These are phyloP conservation scores for Wickerhamomyces bovis DNA, from an alignment of 805 yeast genomes.

Conservation along the genomic window DNA sequence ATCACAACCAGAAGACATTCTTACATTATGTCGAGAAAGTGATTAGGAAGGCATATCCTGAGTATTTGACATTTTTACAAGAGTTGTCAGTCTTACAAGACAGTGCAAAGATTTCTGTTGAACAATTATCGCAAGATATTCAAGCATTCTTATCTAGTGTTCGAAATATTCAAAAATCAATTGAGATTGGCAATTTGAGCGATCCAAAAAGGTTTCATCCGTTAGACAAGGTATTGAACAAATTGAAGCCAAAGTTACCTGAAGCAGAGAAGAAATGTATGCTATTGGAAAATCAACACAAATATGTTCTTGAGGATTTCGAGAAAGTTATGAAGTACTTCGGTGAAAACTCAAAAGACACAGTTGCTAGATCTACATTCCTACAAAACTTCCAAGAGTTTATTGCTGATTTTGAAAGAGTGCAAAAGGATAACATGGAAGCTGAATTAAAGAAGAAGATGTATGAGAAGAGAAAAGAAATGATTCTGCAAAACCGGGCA, in stretches of 20 bases:
- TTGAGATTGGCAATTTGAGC: slow-evolving; percentile 60
- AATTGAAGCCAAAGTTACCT: slow-evolving; percentile 46
- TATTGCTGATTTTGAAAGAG: slow-evolving; percentile 54
- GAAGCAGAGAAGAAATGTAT: slow-evolving; percentile 50
- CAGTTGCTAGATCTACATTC: slow-evolving; percentile 51
- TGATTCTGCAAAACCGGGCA: slow-evolving; percentile 30
- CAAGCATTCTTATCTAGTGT: slow-evolving; percentile 46
- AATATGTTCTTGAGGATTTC: slow-evolving; percentile 44
- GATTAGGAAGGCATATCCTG: slow-evolving; percentile 60
- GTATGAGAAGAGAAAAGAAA: slow-evolving; percentile 56
- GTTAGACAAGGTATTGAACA: slow-evolving; percentile 50
- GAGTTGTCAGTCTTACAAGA: slow-evolving; percentile 49
- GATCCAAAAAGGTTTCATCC: slow-evolving; percentile 62
- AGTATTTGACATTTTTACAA: slow-evolving; percentile 51
- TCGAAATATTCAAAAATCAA: slow-evolving; percentile 44
- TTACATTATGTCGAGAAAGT: slow-evolving; percentile 70
- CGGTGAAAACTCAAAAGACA: slow-evolving; percentile 59
- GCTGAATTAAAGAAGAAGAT: slow-evolving; percentile 63
- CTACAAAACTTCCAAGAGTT: slow-evolving; percentile 58
- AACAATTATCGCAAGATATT: slow-evolving; percentile 55
- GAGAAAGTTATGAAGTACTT: slow-evolving; percentile 59
- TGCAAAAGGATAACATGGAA: slow-evolving; percentile 57
- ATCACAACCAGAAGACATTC: slow-evolving; percentile 63
- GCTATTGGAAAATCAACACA: slow-evolving; percentile 43
- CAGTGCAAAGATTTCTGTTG: slow-evolving; percentile 57